Conservation (phyloP, 2,329 filamentous ascomycete species). For the Aureobasidium sp. region DNA sequence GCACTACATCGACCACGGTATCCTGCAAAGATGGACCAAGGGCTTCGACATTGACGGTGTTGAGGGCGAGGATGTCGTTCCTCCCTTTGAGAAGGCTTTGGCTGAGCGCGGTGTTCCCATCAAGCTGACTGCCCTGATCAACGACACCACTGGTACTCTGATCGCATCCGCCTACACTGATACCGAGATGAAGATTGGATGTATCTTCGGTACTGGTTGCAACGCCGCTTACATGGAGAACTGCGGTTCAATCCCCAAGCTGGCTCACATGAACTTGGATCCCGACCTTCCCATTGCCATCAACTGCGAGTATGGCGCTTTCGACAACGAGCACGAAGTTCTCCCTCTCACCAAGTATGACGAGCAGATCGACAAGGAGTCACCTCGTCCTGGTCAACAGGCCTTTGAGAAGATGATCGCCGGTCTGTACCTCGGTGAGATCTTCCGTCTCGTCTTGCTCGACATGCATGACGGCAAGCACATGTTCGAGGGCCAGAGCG, state of each 20-base stretch:
- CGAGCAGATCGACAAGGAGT: conserved; percentile 37
- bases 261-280: conserved; percentile 83
- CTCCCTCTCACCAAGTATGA: conserved; percentile 70
- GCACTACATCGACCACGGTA: conserved; percentile 85
- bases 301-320: conserved; percentile 96
- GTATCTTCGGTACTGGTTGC: conserved; percentile 97
- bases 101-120: conserved; percentile 66
- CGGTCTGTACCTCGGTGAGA: conserved; percentile 40
- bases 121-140: conserved; percentile 87
- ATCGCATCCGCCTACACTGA: conserved; percentile 98
- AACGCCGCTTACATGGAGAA: conserved; percentile 98
- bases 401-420: conserved; percentile 42
- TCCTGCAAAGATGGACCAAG: conserved; percentile 95
- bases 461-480: conserved; percentile 54
- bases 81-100: conserved; percentile 75
- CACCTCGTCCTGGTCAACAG: conserved; percentile 40
- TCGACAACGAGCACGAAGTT: conserved; percentile 87
- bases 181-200: conserved; percentile 83
- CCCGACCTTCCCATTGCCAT: conserved; percentile 81
- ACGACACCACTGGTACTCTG: conserved; percentile 94
- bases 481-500: conserved; percentile 80
- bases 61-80: conserved; percentile 83
- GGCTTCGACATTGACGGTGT: conserved; percentile 91
- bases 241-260: conserved; percentile 83
- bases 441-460: conserved; percentile 39